Evolutionary conservation across 257 asterid genomes (phyloP).

Genomic region (Thymus mandschuricus): DNA sequence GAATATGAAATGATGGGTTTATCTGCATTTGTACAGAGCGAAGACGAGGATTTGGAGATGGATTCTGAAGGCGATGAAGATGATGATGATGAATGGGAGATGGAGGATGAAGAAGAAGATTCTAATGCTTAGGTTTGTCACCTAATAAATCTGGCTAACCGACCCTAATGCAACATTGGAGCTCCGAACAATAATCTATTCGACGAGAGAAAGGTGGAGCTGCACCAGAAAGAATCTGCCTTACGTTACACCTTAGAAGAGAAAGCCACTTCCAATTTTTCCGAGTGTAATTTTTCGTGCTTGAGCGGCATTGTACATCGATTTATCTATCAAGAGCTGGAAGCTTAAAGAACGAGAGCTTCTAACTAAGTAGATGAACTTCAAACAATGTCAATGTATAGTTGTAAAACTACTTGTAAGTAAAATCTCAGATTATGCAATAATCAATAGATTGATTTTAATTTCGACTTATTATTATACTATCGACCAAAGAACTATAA

Average conservation of each 20-base stretch:
- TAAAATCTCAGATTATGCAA: conserved; percentile 17
- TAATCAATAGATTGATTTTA: not conserved
- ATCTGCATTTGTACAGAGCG: conserved; percentile 47
- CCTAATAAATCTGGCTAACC: conserved; percentile 28
- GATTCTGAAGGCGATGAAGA: conserved; percentile 56
- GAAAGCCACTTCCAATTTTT: conserved; percentile 1
- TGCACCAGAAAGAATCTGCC: conserved; percentile 6
- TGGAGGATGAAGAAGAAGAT: conserved; percentile 45
- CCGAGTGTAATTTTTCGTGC: not conserved
- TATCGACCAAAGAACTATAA: too few relatives aligned
- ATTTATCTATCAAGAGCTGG: conserved; percentile 9
- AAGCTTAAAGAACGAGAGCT: not conserved
- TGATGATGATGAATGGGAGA: conserved; percentile 48
- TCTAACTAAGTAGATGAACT: conserved; percentile 17
- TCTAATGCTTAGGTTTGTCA: conserved; percentile 27
- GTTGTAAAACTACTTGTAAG: conserved; percentile 7
- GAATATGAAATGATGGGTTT: not conserved
- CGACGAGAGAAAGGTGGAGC: conserved; percentile 22
- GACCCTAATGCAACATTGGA: conserved; percentile 9
- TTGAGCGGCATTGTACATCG: conserved; percentile 32
- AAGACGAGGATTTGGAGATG: conserved; percentile 55
- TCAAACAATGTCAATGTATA: conserved; percentile 20
- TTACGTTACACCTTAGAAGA: conserved; percentile 3
- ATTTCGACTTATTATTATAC: not conserved
- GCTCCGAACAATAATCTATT: conserved; percentile 5